phyloP scores from a whole-genome alignment of 2,329 filamentous ascomycete genomes.

The Trichoderma sp. region DNA sequence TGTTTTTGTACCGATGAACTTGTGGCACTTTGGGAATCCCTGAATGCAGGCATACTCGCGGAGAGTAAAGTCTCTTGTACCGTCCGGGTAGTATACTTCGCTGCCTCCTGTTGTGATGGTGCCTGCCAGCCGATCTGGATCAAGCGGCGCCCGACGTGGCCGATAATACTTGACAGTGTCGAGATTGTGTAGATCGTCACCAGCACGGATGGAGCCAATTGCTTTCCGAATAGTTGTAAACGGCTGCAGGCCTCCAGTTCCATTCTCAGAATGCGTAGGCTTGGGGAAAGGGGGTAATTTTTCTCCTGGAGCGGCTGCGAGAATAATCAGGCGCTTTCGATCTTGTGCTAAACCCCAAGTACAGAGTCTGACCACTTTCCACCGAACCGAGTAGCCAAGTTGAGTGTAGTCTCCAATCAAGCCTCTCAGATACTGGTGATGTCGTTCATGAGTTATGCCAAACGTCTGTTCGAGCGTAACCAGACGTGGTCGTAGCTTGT shows the following conservation, averaged over 20 bases:
- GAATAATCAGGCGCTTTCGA: conserved; percentile 55
- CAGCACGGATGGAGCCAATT: conserved; percentile 37
- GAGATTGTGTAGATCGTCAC: conserved; percentile 45
- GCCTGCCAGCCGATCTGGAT: conserved; percentile 50
- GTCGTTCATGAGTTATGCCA: conserved; percentile 59
- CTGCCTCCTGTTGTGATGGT: conserved; percentile 68
- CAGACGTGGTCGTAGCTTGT: conserved; percentile 62
- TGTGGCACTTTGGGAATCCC: conserved; percentile 64
- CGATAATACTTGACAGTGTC: conserved; percentile 30
- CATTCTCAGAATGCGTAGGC: conserved; percentile 56
- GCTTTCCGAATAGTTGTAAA: conserved; percentile 49
- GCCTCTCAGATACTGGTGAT: conserved; percentile 57
- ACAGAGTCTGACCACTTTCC: conserved; percentile 59
- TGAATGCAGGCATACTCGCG: conserved; percentile 70
- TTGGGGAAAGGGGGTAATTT: conserved; percentile 64
- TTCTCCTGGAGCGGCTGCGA: conserved; percentile 69
- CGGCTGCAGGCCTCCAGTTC: conserved; percentile 37
- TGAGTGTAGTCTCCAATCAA: conserved; percentile 66
- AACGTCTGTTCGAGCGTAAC: conserved; percentile 80
- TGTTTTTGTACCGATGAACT: conserved; percentile 50
- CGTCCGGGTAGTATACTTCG: conserved; percentile 65
- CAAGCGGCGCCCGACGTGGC: conserved; percentile 41
- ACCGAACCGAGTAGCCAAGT: conserved; percentile 68
- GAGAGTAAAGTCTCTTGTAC: conserved; percentile 62
- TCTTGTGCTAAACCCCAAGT: conserved; percentile 54